Conservation (phyloP, 1,284 basidiomycete genomes). For the Singerocomus inundabilis region DNA sequence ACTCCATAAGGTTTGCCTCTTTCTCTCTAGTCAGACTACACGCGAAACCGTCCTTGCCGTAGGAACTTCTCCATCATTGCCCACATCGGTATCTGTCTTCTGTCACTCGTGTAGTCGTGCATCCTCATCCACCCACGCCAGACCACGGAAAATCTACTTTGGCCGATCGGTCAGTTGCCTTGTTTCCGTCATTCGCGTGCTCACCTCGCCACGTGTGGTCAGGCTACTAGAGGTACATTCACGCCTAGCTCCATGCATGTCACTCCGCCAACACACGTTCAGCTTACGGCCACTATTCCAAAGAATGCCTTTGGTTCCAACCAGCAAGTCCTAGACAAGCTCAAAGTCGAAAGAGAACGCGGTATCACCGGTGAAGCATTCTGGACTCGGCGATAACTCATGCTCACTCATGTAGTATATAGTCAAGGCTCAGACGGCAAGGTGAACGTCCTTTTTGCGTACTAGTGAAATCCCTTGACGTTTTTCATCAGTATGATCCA, state of each 20-base stretch:
- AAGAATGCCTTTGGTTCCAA: slow-evolving; percentile 65
- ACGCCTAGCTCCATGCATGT: background rate
- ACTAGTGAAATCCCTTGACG: slow-evolving; percentile 3
- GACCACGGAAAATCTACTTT: slow-evolving; percentile 94
- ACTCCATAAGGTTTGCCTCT: slow-evolving; percentile 64
- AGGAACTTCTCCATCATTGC: slow-evolving; percentile 96
- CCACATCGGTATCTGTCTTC: slow-evolving; percentile 66
- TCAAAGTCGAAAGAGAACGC: slow-evolving; percentile 95
- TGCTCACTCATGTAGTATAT: slow-evolving; percentile 5
- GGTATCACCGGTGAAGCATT: slow-evolving; percentile 78
- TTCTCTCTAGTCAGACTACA: background rate
- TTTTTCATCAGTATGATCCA: slow-evolving; percentile 70
- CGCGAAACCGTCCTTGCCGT: slow-evolving; percentile 3
- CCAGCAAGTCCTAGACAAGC: slow-evolving; percentile 90
- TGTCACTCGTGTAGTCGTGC: background rate
- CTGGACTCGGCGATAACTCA: background rate
- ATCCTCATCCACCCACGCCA: slow-evolving; percentile 28
- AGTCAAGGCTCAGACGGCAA: slow-evolving; percentile 92
- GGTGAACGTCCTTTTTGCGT: slow-evolving; percentile 39
- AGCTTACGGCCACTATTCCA: slow-evolving; percentile 88
- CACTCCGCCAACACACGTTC: slow-evolving; percentile 13
- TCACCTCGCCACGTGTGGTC: slow-evolving; percentile 5
- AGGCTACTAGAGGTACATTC: slow-evolving; percentile 67
- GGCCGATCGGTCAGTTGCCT: slow-evolving; percentile 67
- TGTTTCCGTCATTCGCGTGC: background rate